Evolutionary conservation across 2,329 filamentous ascomycete species (phyloP).

Genomic region (Escovopsis sp.): DNA sequence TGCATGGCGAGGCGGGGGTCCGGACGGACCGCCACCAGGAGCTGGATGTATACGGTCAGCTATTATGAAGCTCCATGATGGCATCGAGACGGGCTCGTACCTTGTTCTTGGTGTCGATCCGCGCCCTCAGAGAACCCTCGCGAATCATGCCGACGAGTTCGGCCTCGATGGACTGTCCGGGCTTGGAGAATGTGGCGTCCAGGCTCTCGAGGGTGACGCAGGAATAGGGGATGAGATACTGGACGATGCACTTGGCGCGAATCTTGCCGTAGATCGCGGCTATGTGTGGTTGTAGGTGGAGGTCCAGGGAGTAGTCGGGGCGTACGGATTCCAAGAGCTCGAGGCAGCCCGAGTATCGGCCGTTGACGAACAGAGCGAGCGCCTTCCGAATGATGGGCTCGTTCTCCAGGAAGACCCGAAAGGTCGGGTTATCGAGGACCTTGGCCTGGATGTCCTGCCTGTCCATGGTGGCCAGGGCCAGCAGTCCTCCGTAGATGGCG

Average conservation of each 20-base stretch:
- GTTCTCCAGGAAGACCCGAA: constrained; percentile 78
- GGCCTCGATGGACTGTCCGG: constrained; percentile 47
- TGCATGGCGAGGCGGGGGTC: constrained; percentile 59
- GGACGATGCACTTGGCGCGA: constrained; percentile 79
- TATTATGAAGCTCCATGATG: neutral
- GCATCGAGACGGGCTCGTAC: constrained; percentile 21
- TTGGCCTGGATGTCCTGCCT: constrained; percentile 56
- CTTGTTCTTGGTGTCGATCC: constrained; percentile 72
- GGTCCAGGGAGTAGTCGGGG: constrained; percentile 77
- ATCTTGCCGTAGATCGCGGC: constrained; percentile 56
- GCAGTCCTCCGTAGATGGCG: constrained; percentile 80
- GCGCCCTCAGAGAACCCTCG: constrained; percentile 53
- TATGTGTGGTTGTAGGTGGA: constrained; percentile 68
- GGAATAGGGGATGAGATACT: constrained; percentile 85
- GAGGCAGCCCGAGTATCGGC: constrained; percentile 76
- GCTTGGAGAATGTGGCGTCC: constrained; percentile 57
- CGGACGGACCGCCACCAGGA: constrained; percentile 57
- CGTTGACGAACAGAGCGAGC: constrained; percentile 76
- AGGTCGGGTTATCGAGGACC: constrained; percentile 67
- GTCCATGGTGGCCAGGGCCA: constrained; percentile 81
- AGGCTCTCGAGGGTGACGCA: constrained; percentile 71
- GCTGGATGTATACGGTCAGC: constrained; percentile 21
- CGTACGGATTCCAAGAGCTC: constrained; percentile 69
- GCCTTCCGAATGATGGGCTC: constrained; percentile 91
- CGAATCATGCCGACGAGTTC: constrained; percentile 74